Base-by-base conservation (phyloP, 1,139 yeast species). In the Blastobotrys niveus region DNA sequence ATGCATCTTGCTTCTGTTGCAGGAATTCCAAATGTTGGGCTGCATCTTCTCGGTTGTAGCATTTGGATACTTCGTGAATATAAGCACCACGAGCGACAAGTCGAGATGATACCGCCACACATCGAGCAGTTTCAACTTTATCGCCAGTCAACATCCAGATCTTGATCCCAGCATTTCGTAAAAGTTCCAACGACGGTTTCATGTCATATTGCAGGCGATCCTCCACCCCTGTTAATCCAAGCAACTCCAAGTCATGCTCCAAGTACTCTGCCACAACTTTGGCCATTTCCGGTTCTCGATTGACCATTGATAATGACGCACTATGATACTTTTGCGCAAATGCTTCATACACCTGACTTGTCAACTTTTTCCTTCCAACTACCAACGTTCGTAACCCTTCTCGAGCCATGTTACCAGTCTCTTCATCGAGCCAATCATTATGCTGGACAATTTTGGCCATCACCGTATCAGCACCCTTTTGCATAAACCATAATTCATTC, bases 131-230 rank as follows among this genome's bases (percentile, higher is more conserved):
- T 65, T 93, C 99, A 7, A 91, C 97, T 63, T 93, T 93, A 62
- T 93, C 99, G 52, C 99, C 99, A 0, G 99, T 93, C 42, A 93
- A 71, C 98, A 93, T 93, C 99, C 99, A 93, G 43, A 93, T 91
- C 59, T 87, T 87, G 48, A 93, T 80, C 2, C 98, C 98, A 0
- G 98, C 99, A 66, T 93, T 91, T 55, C 98, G 74, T 52, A 93
- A 72, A 31, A 91, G 71, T 66, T 93, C 99, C 49, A 93, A 81
- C 0, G 96, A 86, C 0, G 94, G 77, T 62, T 89, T 91, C 46
- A 93, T 96, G 61, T 89, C 89, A 44, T 76, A 76, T 62, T 93
- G 99, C 40, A 93, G 72, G 58, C 87, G 85, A 63, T 93, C 99
- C 62, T 93, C 99, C 29, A 93, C 99, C 48, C 99, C 99, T 0